These are phyloP conservation scores for Elaeagnus macrophylla DNA, from an alignment of 306 rosid genomes.

Conservation along the genomic window DNA sequence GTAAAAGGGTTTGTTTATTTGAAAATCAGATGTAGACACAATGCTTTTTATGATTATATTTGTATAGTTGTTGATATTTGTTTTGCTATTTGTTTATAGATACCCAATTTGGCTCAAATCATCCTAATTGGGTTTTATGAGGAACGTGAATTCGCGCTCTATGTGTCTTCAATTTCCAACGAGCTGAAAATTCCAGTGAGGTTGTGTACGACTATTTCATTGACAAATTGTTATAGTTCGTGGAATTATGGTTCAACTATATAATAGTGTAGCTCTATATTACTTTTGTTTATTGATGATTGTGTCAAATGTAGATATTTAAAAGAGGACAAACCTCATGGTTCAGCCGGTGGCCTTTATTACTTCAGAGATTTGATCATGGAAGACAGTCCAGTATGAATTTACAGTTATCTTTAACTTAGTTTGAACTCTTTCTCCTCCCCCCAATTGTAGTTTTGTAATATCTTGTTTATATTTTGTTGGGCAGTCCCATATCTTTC, in stretches of 20 bases:
- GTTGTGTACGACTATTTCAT: conserved; percentile 21
- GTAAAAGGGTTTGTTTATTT: conserved; percentile 58
- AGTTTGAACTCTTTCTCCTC: background rate
- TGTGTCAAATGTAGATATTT: conserved; percentile 44
- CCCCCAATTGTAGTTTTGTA: background rate
- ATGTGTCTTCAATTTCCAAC: conserved; percentile 77
- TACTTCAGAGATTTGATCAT: conserved; percentile 79
- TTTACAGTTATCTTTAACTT: conserved; percentile 10
- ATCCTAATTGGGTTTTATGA: conserved; percentile 89
- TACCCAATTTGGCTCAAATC: conserved; percentile 75
- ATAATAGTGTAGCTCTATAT: conserved; percentile 1
- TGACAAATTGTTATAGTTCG: background rate
- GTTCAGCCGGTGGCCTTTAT: conserved; percentile 93
- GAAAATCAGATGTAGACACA: conserved; percentile 2
- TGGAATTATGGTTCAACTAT: background rate
- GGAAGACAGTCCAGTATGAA: conserved; percentile 78
- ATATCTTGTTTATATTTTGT: conserved; percentile 24
- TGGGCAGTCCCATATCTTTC: conserved; percentile 71
- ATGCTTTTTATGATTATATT: background rate
- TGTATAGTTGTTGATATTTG: background rate
- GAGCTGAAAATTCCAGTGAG: conserved; percentile 90
- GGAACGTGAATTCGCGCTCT: conserved; percentile 83
- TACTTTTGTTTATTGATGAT: conserved; percentile 8
- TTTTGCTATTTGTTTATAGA: conserved; percentile 38
- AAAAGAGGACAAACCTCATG: conserved; percentile 91